Percentiles rank a stretch among this genome's conserved stretches.
Conservation (phyloP, 495 filamentous ascomycete species). For the Neurospora terricola region DNA sequence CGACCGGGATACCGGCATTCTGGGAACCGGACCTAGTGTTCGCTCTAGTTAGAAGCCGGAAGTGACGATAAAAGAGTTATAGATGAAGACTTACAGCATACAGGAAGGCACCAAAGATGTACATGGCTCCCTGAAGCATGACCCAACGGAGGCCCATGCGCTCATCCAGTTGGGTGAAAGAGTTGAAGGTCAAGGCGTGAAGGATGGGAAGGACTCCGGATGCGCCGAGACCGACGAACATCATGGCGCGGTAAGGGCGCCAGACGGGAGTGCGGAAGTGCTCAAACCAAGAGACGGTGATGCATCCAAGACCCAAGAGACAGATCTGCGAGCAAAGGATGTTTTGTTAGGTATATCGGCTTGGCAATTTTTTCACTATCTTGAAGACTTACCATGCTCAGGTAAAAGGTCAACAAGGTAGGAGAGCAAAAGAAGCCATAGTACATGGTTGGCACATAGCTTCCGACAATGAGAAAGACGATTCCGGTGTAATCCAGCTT, state of each 20-base stretch:
- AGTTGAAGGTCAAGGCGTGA: constrained; percentile 57
- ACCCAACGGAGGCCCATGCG: constrained; percentile 80
- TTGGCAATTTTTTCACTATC: background rate
- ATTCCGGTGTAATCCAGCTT: constrained; percentile 87
- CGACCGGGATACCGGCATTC: constrained; percentile 51
- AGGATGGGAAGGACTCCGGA: constrained; percentile 69
- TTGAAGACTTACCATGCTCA: constrained; percentile 51
- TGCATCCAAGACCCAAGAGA: constrained; percentile 62
- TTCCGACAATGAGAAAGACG: constrained; percentile 78
- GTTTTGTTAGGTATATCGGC: background rate
- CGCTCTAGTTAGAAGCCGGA: background rate
- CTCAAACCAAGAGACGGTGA: constrained; percentile 63
- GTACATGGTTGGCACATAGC: constrained; percentile 75
- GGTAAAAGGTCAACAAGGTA: constrained; percentile 54
- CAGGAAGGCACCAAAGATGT: constrained; percentile 75
- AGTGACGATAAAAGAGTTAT: background rate
- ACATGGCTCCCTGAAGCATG: constrained; percentile 63
- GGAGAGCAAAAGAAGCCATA: constrained; percentile 72
- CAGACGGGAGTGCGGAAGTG: constrained; percentile 72
- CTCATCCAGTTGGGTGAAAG: constrained; percentile 34
- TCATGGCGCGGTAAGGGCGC: constrained; percentile 75
- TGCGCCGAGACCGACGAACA: constrained; percentile 85
- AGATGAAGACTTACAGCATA: constrained; percentile 47
- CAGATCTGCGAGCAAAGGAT: constrained; percentile 48
- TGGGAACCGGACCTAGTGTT: constrained; percentile 40